Evolutionary conservation across 352 stramenopile species (phyloP), one percentile per base, ranked within the genome.

Genomic region (Phytophthora kernoviae): DNA sequence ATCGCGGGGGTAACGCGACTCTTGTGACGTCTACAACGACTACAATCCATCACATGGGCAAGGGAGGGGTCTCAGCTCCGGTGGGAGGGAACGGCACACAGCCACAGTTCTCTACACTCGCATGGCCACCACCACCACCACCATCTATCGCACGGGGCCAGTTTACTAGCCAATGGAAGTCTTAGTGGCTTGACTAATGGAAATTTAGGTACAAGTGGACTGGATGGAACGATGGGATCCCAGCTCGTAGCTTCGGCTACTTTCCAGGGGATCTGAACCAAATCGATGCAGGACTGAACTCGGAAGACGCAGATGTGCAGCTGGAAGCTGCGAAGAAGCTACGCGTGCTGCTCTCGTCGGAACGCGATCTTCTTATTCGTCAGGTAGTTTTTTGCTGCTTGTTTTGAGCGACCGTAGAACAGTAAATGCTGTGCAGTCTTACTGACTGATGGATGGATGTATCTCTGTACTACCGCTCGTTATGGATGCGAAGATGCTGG

Each of bases 301-400:
- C 84, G 40, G 81, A 95, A 50, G 81, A 95, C 47, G 79, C 84
- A 0, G 82, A 91, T 47, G 79, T 93, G 45, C 86, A 95, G 63
- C 68, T 93, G 9, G 84, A 93, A 62, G 86, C 86, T 7, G 85
- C 86, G 40, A 95, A 94, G 72, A 95, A 95, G 67, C 70, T 95
- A 41, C 86, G 86, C n/a, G 79, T 90, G 41, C 51, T 95, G 56
- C 75, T 95, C 15, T 93, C 84, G 24, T 92, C 82, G 12, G 86
- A 95, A 53, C 81, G 86, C 26, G 86, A 95, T 68, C 60, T 93
- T 36, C 66, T 95, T 15, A 95, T 95, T 69, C 84, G 85, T 47
- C 84, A 95, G 81, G 86, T 94, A 71, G 20, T 51, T 4, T n/a
- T 48, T 59, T 33, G 3, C 17, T 46, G 14, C 8, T 41, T 48